phyloP scores from a whole-genome alignment of 139 green algal genomes.

The Auxenochlorella pyrenoidosa region DNA sequence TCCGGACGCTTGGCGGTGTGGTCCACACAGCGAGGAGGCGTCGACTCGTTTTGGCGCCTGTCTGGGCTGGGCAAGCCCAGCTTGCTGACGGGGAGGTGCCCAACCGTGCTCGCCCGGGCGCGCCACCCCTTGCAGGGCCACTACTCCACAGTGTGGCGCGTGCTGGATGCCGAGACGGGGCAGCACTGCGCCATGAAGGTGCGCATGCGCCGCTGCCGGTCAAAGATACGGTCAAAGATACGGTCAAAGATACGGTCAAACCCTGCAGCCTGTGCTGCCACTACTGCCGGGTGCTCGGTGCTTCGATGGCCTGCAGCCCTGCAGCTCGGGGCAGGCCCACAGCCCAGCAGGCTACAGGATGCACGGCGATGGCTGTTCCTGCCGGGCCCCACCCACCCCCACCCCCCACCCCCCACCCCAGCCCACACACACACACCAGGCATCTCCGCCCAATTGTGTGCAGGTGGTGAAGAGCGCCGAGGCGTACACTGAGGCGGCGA shows the following conservation, averaged over 20 bases:
- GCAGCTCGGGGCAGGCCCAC: neutral
- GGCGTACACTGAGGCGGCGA: slow-evolving; percentile 96
- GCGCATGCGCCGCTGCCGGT: neutral
- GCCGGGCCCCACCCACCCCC: no score
- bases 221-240: no score
- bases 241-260: no score
- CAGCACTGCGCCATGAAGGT: slow-evolving; percentile 76
- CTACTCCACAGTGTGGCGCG: slow-evolving; percentile 98
- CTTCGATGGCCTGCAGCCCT: neutral
- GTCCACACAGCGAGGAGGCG: no score
- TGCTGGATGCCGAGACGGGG: slow-evolving; percentile 67
- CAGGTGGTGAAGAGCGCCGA: slow-evolving; percentile 87
- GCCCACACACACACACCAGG: no score
- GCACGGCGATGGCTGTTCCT: neutral
- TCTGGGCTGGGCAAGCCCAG: no score
- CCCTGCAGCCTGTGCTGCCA: neutral
- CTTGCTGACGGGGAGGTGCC: no score
- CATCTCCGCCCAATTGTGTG: neutral
- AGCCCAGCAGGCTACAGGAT: no score
- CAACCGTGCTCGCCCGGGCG: neutral
- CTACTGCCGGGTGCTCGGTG: neutral
- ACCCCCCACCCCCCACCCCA: no score
- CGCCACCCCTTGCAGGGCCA: slow-evolving; percentile 82
- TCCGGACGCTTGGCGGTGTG: no score
- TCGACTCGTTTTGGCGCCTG: no score